phyloP scores from a whole-genome alignment of 2,329 filamentous ascomycete species.

The Aphanoascus verrucosus region DNA sequence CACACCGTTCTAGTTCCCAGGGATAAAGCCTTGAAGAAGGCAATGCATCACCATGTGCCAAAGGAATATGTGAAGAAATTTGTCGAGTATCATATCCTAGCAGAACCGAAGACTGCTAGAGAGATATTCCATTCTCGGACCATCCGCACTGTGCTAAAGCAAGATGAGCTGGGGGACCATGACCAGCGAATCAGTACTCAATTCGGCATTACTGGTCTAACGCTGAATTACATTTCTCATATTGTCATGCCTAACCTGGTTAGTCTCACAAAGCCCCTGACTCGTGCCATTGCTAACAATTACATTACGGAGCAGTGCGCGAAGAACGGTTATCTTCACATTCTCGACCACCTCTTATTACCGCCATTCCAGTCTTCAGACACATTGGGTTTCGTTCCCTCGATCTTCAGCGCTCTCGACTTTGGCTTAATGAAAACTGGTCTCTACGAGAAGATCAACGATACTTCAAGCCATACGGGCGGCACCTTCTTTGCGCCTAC shows the following conservation, averaged over 20 bases:
- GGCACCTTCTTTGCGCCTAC: constrained; percentile 71
- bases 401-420: constrained; percentile 66
- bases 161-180: constrained; percentile 49
- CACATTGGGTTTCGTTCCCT: constrained; percentile 55
- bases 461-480: constrained; percentile 47
- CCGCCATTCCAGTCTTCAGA: constrained; percentile 58
- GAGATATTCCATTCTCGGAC: constrained; percentile 62
- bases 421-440: constrained; percentile 66
- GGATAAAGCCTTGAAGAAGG: constrained; percentile 62
- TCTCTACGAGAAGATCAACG: constrained; percentile 51
- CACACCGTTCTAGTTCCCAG: constrained; percentile 73
- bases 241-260: constrained; percentile 62
- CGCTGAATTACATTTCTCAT: constrained; percentile 66
- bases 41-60: constrained; percentile 47
- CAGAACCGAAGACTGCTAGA: constrained; percentile 55
- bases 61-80: constrained; percentile 60
- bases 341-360: constrained; percentile 61
- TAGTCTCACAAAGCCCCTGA: constrained; percentile 18
- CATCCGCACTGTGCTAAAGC: constrained; percentile 56
- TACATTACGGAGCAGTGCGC: constrained; percentile 42
- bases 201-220: constrained; percentile 52
- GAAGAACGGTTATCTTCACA: constrained; percentile 73
- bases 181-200: constrained; percentile 64
- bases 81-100: constrained; percentile 63
- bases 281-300: background rate